A percentile compares a stretch with the other conserved stretches of the same genome.
These are phyloP conservation scores for Kodamaea kaohsiungensis DNA, from an alignment of 805 yeast species.

Conservation along the genomic window DNA sequence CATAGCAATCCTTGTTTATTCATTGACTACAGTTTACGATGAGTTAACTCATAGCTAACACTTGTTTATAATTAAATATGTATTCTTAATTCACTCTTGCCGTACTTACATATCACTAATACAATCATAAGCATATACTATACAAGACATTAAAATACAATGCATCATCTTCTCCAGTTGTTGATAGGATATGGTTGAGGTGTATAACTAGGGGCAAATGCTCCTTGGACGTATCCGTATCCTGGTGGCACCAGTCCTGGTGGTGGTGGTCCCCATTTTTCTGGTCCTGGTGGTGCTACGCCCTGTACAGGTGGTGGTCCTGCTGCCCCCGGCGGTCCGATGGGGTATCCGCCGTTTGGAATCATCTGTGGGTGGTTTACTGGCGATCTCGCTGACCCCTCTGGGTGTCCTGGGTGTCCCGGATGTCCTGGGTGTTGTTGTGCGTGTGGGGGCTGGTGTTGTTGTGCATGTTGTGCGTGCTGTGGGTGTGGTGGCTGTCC, in stretches of 20 bases:
- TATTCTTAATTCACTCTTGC: not conserved
- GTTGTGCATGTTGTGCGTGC: conserved; percentile 1
- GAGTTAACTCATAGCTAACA: no score
- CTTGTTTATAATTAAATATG: no score
- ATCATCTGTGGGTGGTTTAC: conserved; percentile 21
- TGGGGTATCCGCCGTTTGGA: conserved; percentile 19
- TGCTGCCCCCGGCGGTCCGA: conserved; percentile 3
- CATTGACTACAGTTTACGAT: no score
- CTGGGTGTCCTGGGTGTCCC: conserved; percentile 8
- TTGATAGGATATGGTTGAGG: conserved; percentile 20
- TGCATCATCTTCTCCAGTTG: conserved; percentile 25
- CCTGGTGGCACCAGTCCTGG: conserved; percentile 28
- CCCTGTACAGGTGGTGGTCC: conserved; percentile 13
- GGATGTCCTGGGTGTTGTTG: conserved; percentile 5
- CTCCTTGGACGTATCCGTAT: conserved; percentile 25
- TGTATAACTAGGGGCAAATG: conserved; percentile 1
- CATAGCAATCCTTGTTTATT: no score
- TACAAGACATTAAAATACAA: not conserved
- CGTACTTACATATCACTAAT: not conserved
- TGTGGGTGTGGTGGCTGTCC: conserved; percentile 5
- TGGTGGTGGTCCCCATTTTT: conserved; percentile 18
- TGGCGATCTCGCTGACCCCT: conserved; percentile 23
- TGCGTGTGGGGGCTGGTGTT: not conserved
- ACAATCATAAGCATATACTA: not conserved
- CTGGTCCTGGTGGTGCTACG: conserved; percentile 15